Evolutionary conservation across 139 green algal species (phyloP).

Genomic region (Chlamydomonas eustigma): DNA sequence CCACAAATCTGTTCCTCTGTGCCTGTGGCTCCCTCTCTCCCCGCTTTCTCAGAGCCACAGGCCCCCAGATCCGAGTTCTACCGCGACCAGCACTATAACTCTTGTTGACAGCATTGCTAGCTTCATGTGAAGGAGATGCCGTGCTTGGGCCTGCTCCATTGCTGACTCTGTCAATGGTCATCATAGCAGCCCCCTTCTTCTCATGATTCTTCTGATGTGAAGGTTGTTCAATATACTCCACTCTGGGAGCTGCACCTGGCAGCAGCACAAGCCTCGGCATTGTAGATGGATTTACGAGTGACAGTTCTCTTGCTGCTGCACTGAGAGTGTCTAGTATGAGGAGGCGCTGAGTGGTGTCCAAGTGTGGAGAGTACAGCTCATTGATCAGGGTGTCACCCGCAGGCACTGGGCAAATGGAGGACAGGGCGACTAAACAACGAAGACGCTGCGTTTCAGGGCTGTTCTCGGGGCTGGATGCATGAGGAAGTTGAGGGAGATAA

Average conservation of each 20-base stretch:
- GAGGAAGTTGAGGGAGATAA: not conserved
- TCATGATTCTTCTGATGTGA: no score
- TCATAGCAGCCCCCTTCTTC: no score
- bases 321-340: conserved; percentile 63
- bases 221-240: no score
- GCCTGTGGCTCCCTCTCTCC: not conserved
- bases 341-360: conserved; percentile 64
- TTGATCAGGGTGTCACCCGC: conserved; percentile 45
- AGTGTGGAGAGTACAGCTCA: conserved; percentile 67
- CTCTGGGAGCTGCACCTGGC: no score
- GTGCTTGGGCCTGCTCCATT: no score
- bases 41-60: conserved; percentile 20
- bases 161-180: no score
- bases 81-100: not conserved
- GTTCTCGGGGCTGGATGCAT: not conserved
- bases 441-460: conserved; percentile 15
- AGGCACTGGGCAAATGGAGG: not conserved
- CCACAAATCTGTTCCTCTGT: conserved; percentile 41
- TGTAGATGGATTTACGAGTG: no score
- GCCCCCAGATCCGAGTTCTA: conserved; percentile 29
- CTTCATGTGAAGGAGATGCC: no score
- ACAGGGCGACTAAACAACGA: conserved; percentile 47
- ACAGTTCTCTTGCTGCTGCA: conserved; percentile 47
- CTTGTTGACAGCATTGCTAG: no score
- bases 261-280: no score